Evolutionary conservation across 306 rosid genomes (phyloP).

Genomic region (Biancaea sappan): DNA sequence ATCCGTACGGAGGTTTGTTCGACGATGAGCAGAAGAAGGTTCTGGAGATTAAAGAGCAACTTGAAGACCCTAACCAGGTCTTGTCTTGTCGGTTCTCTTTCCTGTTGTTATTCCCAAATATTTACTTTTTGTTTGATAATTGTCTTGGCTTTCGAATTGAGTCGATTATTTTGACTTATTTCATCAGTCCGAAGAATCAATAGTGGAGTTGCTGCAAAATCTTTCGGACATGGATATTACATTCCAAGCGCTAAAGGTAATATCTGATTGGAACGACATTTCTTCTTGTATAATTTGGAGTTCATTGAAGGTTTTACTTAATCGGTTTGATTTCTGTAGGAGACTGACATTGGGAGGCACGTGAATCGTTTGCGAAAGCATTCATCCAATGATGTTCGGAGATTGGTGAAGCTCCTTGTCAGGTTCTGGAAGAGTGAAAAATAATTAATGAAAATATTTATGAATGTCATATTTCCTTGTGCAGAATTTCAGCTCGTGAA

Average conservation of each 20-base stretch:
- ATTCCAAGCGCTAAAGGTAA: constrained; percentile 77
- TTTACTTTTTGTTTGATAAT: neutral
- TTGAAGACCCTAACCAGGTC: constrained; percentile 80
- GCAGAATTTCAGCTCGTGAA: neutral
- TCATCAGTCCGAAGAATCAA: constrained; percentile 62
- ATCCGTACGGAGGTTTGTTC: constrained; percentile 65
- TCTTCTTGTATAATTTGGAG: neutral
- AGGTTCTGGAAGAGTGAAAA: constrained; percentile 48
- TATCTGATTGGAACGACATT: neutral
- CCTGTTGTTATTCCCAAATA: neutral
- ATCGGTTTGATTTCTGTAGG: constrained; percentile 41
- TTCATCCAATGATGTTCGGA: constrained; percentile 66
- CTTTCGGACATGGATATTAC: constrained; percentile 89
- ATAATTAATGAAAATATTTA: neutral
- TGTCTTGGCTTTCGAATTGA: neutral
- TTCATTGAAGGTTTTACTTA: neutral
- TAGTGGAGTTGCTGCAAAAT: constrained; percentile 77
- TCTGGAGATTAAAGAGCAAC: constrained; percentile 67
- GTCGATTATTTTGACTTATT: neutral
- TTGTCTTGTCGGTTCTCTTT: neutral
- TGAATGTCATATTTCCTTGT: neutral
- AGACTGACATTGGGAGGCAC: constrained; percentile 87
- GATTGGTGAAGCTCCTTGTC: constrained; percentile 90
- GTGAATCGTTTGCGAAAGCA: constrained; percentile 84
- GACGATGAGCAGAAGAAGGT: constrained; percentile 81